These are phyloP conservation scores for Trametes gibbosa DNA, from an alignment of 768 basidiomycete species.

Conservation along the genomic window DNA sequence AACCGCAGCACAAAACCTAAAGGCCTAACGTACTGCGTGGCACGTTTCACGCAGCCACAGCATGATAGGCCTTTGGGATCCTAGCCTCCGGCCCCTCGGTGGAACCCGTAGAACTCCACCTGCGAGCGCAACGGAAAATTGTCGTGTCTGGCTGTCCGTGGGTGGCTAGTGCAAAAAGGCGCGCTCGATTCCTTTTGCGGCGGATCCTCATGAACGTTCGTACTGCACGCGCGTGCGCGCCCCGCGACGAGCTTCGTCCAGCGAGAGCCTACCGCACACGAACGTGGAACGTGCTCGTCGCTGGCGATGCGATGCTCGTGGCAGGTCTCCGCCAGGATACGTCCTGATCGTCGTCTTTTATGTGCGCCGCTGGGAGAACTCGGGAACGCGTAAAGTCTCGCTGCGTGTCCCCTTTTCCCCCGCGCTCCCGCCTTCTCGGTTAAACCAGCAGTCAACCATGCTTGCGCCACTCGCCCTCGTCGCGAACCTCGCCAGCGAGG, in stretches of 20 bases:
- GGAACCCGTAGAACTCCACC: not conserved
- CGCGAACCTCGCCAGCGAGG: conserved; percentile 20
- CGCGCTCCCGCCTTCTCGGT: not conserved
- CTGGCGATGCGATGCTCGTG: not conserved
- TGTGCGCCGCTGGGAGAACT: not conserved
- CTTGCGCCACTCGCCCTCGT: conserved; percentile 15
- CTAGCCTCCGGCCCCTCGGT: not conserved
- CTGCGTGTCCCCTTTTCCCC: not conserved
- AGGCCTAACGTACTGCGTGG: not conserved
- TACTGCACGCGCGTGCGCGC: not conserved
- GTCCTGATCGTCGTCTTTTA: not conserved
- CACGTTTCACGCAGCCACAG: conserved; percentile 10
- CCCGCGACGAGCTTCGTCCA: not conserved
- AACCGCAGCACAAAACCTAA: not conserved
- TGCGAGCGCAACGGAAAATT: not conserved
- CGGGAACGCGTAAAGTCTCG: not conserved
- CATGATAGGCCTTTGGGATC: conserved; percentile 3
- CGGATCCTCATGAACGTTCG: conserved; percentile 22
- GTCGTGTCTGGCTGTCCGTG: not conserved
- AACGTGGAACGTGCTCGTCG: conserved; percentile 15
- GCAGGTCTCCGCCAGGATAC: not conserved
- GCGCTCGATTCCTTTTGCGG: conserved; percentile 8
- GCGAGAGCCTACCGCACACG: not conserved
- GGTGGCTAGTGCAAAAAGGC: conserved; percentile 2
- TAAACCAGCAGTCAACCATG: conserved; percentile 5